phyloP scores from a whole-genome alignment of 2,329 filamentous ascomycete species.

The Aphanoascus verrucosus region DNA sequence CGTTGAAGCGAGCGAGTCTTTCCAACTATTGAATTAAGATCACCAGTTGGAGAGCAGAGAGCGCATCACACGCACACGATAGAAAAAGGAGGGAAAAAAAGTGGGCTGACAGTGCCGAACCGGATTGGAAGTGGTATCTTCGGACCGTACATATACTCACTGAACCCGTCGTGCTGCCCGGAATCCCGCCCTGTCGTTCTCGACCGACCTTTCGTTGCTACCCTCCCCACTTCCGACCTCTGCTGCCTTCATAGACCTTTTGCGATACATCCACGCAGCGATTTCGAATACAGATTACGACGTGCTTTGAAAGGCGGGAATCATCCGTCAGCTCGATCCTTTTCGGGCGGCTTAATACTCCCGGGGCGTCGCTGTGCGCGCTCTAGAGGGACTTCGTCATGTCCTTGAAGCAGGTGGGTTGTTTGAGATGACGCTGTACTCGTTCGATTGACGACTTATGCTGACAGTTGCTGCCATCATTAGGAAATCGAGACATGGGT shows the following conservation, averaged over 20 bases:
- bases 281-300: not conserved
- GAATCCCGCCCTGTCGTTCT: not conserved
- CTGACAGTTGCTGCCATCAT: constrained; percentile 10
- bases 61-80: constrained; percentile 5
- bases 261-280: not conserved
- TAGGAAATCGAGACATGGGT: constrained; percentile 99
- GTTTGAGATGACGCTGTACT: not conserved
- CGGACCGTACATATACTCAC: not conserved
- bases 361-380: constrained; percentile 6
- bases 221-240: not conserved
- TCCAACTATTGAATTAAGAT: not conserved
- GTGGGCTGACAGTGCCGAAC: constrained; percentile 4
- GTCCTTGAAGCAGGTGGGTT: constrained; percentile 21
- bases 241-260: not conserved
- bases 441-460: not conserved
- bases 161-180: not conserved
- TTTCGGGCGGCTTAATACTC: not conserved
- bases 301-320: not conserved
- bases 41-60: constrained; percentile 1
- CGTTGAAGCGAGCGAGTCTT: not conserved
- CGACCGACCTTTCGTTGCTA: not conserved
- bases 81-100: not conserved
- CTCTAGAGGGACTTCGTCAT: constrained; percentile 11
- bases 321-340: not conserved
- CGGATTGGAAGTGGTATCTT: not conserved